Conservation (phyloP, 306 rosid species). For the Vachellia pachyceras region DNA sequence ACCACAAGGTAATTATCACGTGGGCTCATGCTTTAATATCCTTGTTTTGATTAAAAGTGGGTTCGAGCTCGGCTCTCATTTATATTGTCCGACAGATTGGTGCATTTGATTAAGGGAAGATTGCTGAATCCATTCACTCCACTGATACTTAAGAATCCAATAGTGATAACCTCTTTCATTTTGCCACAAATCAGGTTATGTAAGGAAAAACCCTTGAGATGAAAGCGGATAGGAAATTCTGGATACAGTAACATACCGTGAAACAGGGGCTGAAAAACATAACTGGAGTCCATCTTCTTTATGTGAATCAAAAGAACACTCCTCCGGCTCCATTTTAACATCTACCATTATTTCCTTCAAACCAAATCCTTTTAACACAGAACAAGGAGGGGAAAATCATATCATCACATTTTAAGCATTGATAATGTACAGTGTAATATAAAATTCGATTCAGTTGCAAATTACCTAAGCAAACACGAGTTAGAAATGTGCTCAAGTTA, state of each 20-base stretch:
- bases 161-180: background rate
- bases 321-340: slow-evolving; percentile 40
- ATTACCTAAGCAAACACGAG: background rate
- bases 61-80: background rate
- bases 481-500: background rate
- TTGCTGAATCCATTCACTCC: background rate
- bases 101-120: background rate
- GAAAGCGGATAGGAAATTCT: background rate
- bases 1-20: background rate
- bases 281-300: slow-evolving; percentile 30
- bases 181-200: background rate
- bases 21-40: background rate
- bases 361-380: background rate
- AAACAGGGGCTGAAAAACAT: slow-evolving; percentile 35
- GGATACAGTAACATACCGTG: slow-evolving; percentile 35
- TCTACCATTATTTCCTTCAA: slow-evolving; percentile 37
- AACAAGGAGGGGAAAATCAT: background rate
- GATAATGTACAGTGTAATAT: background rate
- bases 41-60: background rate
- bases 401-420: slow-evolving; percentile 28
- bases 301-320: slow-evolving; percentile 34
- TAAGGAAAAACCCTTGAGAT: background rate
- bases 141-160: background rate
- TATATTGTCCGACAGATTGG: background rate
- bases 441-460: background rate